These are phyloP conservation scores for Nemania sp. DNA, from an alignment of 2,329 filamentous ascomycete genomes.

Conservation along the genomic window DNA sequence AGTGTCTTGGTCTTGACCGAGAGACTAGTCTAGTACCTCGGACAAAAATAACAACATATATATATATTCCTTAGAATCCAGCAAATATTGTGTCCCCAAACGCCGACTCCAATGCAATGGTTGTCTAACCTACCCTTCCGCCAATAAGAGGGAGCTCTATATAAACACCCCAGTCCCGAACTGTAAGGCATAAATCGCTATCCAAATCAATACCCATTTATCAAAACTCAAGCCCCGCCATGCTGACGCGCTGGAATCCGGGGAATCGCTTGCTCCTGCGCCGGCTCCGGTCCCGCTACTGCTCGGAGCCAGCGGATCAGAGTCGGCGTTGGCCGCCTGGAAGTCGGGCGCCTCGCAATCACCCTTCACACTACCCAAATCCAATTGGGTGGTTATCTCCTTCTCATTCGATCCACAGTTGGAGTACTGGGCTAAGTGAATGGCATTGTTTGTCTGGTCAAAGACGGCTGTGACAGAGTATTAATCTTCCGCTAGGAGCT, in stretches of 20 bases:
- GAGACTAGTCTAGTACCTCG: too few relatives aligned
- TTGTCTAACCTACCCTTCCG: not conserved
- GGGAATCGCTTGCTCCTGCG: constrained; percentile 10
- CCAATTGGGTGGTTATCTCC: constrained; percentile 52
- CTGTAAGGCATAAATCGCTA: not conserved
- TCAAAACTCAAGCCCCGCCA: not conserved
- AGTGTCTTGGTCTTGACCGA: too few relatives aligned
- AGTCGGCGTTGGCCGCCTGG: constrained; percentile 27
- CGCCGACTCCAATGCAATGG: constrained; percentile 18
- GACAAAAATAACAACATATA: not conserved
- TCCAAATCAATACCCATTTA: constrained; percentile 20
- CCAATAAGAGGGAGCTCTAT: constrained; percentile 1
- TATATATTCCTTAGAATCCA: not conserved
- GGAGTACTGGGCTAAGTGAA: constrained; percentile 63
- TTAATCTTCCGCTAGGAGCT: constrained; percentile 10
- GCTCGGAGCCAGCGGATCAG: constrained; percentile 18
- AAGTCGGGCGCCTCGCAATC: constrained; percentile 44
- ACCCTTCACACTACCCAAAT: constrained; percentile 47
- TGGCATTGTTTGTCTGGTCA: constrained; percentile 61
- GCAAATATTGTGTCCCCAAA: constrained; percentile 16
- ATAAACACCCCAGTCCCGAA: not conserved
- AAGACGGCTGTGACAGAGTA: constrained; percentile 58
- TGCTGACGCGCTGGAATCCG: constrained; percentile 8
- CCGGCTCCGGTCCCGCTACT: constrained; percentile 15
- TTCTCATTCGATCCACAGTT: constrained; percentile 63